Evolutionary conservation across 2,329 filamentous ascomycete species (phyloP), one percentile per base, ranked within the genome.

Genomic region (Nannizziopsis arthrosporioides): DNA sequence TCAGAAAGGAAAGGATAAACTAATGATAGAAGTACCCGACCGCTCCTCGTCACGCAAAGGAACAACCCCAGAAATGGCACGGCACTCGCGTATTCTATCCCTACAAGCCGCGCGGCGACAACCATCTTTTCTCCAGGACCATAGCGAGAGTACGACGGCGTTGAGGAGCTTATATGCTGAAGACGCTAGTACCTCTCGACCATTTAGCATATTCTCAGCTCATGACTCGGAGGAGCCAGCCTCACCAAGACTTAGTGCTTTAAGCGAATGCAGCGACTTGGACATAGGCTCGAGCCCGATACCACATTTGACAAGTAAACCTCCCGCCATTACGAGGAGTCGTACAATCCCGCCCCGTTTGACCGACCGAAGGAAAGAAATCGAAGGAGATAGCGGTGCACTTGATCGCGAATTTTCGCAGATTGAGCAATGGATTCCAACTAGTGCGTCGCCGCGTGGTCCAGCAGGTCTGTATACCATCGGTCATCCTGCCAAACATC

Each of bases 221-320:
- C 59, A 55, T 32, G 61, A 65, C n/a, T 55, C 52, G 1, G 45
- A 54, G 5, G 63, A 66, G n/a, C 59, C 61, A 0, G 60, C 57
- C 30, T 70, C 67, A 6, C 68, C 68, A 2, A 59, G 68, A 42
- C 56, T 70, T 7, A 71, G 68, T 49, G 61, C 66, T 15, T 57
- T 71, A 1, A 71, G 68, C 42, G 68, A 71, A 54, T 69, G 68
- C 53, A 70, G 67, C 46, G 67, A 70, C 50, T 54, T 69, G 12
- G 59, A 61, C 36, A 58, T 62, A 1, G 56, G 60, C 10, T 63
- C 62, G n/a, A 56, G 56, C 12, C 40, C 53, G 51, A 5, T 55
- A n/a, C 5, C 14, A 19, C 39, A 53, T 6, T 49, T 44, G 32
- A 53, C 46, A 42, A 48, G 55, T 18, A 54, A 51, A 17, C 36